Evolutionary conservation across 345 rosid species (phyloP), one percentile per base, ranked within the genome.

Genomic region (Boechera stricta): DNA sequence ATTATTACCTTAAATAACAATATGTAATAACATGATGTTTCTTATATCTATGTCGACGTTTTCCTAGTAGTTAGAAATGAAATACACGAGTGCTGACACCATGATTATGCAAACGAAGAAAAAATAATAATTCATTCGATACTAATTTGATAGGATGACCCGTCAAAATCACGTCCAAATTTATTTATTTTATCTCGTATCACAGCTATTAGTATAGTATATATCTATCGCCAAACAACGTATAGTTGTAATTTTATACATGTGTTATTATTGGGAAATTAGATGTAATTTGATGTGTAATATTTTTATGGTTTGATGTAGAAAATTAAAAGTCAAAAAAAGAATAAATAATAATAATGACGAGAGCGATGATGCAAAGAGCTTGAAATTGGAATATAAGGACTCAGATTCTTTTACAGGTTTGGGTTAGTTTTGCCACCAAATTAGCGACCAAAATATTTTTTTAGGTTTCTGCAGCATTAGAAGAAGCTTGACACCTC

Each of bases 321-420:
- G 71, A 77, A 70, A 70, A 54, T 35, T 36, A 70, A 8, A 62
- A 62, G 71, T 77, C 16, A 70, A 63, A 54, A 55, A 53, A 77
- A 45, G 11, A 44, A 45, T 32, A 18, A 56, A 64, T 24, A 72
- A 78, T 15, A 48, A 71, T 64, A 39, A 65, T 78, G 77, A 72
- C 73, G 68, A 65, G 62, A 41, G 77, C 33, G 69, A 66, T 78
- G 81, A 78, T 72, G 81, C 38, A 71, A 21, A 58, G 35, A 4
- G 57, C 26, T 18, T 59, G 28, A 12, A 63, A 44, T 36, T 8
- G 39, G 63, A 51, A 58, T 57, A 35, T 55, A 36, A 16, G 16
- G 16, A 16, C 16, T 16, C 16, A 16, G 16, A 16, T 16, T 16
- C 16, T 16, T 16, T 16, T 16, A 16, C 16, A 16, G 16, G 16